Evolutionary conservation across 192 early-diverging fungal genomes (phyloP).

Genomic region (Thamnidium elegans): DNA sequence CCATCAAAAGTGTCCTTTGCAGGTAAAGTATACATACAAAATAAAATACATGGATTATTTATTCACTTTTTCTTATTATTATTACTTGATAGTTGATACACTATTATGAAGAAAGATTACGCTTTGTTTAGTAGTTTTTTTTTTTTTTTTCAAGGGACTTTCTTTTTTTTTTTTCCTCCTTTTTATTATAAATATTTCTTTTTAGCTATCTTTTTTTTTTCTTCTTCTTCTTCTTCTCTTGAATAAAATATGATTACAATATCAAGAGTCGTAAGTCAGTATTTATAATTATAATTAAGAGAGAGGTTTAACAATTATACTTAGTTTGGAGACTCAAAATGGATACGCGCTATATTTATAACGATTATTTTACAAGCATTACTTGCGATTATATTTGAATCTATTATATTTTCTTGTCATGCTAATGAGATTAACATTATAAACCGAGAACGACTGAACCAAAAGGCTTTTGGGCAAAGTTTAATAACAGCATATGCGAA

Average conservation of each 20-base stretch:
- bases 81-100: constrained; percentile 9
- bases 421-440: constrained; percentile 27
- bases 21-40: constrained; percentile 2
- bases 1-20: constrained; percentile 3
- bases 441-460: constrained; percentile 24
- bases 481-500: constrained; percentile 38
- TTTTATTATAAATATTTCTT: neutral
- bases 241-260: constrained; percentile 30
- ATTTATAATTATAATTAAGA: neutral
- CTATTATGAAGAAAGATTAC: constrained; percentile 12
- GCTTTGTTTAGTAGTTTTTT: constrained; percentile 1
- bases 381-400: constrained; percentile 36
- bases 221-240: constrained; percentile 12
- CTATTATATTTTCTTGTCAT: constrained; percentile 31
- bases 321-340: constrained; percentile 42
- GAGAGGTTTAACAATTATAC: neutral
- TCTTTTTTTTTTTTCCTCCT: neutral
- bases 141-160: neutral
- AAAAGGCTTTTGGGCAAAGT: constrained; percentile 18
- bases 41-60: no score
- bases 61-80: no score
- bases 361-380: constrained; percentile 29
- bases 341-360: constrained; percentile 36
- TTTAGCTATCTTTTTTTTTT: neutral
- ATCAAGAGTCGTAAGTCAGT: constrained; percentile 32